Evolutionary conservation across 2,329 filamentous ascomycete species (phyloP), one percentile per base, ranked within the genome.

Genomic region (Monilinia fructigena): DNA sequence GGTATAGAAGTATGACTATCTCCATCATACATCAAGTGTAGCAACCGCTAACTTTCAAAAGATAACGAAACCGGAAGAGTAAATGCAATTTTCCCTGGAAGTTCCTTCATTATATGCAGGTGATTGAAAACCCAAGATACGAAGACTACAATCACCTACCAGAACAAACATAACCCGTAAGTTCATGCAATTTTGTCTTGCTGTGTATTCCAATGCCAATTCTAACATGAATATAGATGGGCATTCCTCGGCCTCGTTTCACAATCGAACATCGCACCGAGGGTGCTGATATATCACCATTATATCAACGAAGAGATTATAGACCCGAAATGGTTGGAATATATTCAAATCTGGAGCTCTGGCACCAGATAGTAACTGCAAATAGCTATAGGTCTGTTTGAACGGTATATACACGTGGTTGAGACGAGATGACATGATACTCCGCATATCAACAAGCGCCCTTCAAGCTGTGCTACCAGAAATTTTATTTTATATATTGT

Each of bases 11-110:
- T 72, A 72, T 72, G 66, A 26, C 5, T 8, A 12, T 4, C 8
- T n/a, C 23, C 5, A 16, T 50, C 18, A n/a, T 55, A 42, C 47
- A 10, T 4, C 40, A 35, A 52, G n/a, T 28, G 5, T 18, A 16
- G 6, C n/a, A 18, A 12, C 8, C 31, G n/a, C 55, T 58, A 52
- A 55, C 53, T 54, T 4, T 42, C 16, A 7, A 20, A 26, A 71
- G 78, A 83, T 71, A 79, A 80, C 66, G 77, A 78, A 28, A 81
- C 79, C 1, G 80, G 79, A n/a, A 74, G 79, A 7, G 79, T 82
- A 53, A 77, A 74, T 73, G 80, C 81, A 3, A 75, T 85, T 1
- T 85, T 79, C 79, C 82, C 83, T 0, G 83, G 82, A 3, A 80
- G 77, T 3, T 81, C 79, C 77, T 84, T 53, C 82, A 84, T 64